Evolutionary conservation across 1,284 basidiomycete species (phyloP).

Genomic region (Sphagnurus paluster): DNA sequence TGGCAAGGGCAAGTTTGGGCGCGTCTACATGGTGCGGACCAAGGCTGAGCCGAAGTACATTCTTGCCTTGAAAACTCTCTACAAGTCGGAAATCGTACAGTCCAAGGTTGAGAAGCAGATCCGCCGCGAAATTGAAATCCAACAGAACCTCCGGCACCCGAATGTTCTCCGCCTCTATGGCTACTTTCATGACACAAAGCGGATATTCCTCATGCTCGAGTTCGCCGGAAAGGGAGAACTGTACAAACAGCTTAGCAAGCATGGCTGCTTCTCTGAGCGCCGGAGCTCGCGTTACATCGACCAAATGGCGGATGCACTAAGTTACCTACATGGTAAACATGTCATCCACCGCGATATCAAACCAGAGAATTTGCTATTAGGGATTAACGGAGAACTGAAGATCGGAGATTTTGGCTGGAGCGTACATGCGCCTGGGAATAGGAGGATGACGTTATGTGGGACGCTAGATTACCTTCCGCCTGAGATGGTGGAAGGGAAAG

Average conservation of each 20-base stretch:
- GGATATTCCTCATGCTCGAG: constrained; percentile 98
- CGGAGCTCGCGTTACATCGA: constrained; percentile 89
- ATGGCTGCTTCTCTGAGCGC: constrained; percentile 85
- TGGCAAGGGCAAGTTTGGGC: constrained; percentile 98
- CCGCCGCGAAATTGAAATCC: constrained; percentile 97
- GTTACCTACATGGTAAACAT: constrained; percentile 93
- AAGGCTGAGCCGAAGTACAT: constrained; percentile 88
- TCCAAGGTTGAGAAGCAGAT: constrained; percentile 92
- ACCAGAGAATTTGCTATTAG: constrained; percentile 95
- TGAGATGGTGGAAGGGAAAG: constrained; percentile 94
- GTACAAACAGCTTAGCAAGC: constrained; percentile 92
- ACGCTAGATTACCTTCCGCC: constrained; percentile 98
- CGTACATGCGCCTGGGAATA: constrained; percentile 93
- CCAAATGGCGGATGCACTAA: constrained; percentile 97
- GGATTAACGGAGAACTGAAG: constrained; percentile 96
- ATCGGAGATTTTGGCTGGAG: constrained; percentile 99
- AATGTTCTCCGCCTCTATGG: constrained; percentile 93
- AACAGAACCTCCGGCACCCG: constrained; percentile 95
- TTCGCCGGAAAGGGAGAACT: constrained; percentile 96
- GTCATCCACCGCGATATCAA: constrained; percentile 99
- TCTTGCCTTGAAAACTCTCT: constrained; percentile 95
- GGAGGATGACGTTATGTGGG: constrained; percentile 89
- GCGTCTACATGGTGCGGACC: constrained; percentile 98
- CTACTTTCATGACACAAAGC: constrained; percentile 97
- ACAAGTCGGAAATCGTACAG: constrained; percentile 94